These are phyloP conservation scores for Cystofilobasidium ferigula DNA, from an alignment of 768 basidiomycete species.

Conservation along the genomic window DNA sequence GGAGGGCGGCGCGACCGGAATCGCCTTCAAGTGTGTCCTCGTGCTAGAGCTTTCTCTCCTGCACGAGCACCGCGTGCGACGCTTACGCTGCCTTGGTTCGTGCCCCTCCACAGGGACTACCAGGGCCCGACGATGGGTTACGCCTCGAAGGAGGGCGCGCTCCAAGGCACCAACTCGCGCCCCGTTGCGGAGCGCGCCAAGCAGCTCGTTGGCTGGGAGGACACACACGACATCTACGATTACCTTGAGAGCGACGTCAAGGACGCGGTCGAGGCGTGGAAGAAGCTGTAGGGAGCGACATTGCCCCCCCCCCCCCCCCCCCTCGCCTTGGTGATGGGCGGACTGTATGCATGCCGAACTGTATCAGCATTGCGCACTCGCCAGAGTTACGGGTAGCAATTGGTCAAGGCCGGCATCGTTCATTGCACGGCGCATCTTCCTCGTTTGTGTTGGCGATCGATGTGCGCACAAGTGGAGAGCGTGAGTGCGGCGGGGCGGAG, in stretches of 20 bases:
- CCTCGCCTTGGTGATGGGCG: no score
- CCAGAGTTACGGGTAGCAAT: no score
- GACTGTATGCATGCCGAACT: no score
- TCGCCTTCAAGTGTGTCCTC: neutral
- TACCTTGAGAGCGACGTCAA: neutral
- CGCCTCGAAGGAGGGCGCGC: neutral
- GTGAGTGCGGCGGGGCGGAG: no score
- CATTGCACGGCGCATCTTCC: no score
- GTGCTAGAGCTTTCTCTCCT: neutral
- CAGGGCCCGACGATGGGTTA: neutral
- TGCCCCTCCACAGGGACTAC: neutral
- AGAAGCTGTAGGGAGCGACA: no score
- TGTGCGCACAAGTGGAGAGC: no score
- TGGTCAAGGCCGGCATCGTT: no score
- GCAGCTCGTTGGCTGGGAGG: slow-evolving; percentile 18
- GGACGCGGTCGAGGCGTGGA: slow-evolving; percentile 10
- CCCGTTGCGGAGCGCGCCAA: slow-evolving; percentile 2
- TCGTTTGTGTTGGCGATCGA: no score
- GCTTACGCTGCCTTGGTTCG: neutral
- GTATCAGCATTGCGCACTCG: no score
- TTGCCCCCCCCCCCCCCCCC: no score
- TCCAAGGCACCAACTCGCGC: neutral
- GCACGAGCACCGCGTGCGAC: neutral
- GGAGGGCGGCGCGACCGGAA: slow-evolving; percentile 9
- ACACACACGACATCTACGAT: neutral